Conservation (phyloP, 73 alveolate genomes). For the Tetrahymena elliotti region DNA sequence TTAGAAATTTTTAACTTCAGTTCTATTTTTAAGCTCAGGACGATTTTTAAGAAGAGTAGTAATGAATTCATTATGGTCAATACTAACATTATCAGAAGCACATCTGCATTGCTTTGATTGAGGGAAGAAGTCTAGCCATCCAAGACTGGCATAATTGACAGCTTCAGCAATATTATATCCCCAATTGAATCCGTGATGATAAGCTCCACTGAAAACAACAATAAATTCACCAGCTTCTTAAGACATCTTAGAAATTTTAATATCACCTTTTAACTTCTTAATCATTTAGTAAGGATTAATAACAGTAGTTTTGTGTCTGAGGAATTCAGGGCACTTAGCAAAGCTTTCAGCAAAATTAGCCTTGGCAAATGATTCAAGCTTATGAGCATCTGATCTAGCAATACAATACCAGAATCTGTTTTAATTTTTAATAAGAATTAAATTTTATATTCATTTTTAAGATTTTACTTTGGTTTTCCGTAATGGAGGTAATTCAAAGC, state of each 20-base stretch:
- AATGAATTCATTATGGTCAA: constrained; percentile 12
- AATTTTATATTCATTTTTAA: background rate
- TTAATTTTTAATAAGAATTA: background rate
- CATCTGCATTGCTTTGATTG: constrained; percentile 33
- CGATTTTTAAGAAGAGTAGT: background rate
- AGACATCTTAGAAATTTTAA: constrained; percentile 45
- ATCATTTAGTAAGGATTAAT: constrained; percentile 50
- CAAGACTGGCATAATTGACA: constrained; percentile 63
- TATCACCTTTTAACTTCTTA: constrained; percentile 45
- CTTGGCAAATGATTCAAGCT: constrained; percentile 54
- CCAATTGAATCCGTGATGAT: constrained; percentile 76
- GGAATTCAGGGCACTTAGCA: constrained; percentile 68
- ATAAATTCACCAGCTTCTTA: constrained; percentile 73
- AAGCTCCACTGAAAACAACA: constrained; percentile 59
- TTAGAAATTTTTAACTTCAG: background rate
- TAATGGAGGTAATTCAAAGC: constrained; percentile 66
- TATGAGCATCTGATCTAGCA: constrained; percentile 45
- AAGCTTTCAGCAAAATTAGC: constrained; percentile 50
- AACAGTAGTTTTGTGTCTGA: constrained; percentile 71
- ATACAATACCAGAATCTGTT: constrained; percentile 69
- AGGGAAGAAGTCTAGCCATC: constrained; percentile 37
- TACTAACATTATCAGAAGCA: constrained; percentile 39
- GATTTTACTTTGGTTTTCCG: constrained; percentile 67
- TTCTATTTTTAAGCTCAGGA: background rate
- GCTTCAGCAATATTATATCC: constrained; percentile 88